Evolutionary conservation across 2,329 filamentous ascomycete genomes (phyloP), one percentile per base, ranked within the genome.

Genomic region (Bipolaris sorokiniana): DNA sequence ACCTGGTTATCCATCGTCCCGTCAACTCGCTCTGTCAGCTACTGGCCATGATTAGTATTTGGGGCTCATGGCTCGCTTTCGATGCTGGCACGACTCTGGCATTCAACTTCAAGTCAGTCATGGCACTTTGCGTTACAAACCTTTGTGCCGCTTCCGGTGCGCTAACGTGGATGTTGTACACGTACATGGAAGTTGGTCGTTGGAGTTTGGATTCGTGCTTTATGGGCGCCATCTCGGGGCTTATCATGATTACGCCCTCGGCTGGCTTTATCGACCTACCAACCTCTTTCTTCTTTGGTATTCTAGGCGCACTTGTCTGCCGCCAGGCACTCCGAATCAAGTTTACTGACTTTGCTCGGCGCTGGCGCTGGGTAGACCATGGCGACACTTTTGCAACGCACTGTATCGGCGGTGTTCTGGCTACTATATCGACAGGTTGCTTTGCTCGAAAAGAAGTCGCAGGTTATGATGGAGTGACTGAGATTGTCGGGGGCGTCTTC

Each of bases 351-450:
- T 71, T 78, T 28, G 82, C 82, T 5, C 69, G 75, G n/a, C 68
- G 74, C 2, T 78, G 76, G 70, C 72, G 78, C 33, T 85, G 81
- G 82, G 82, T 84, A 0, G 82, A 84, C 59, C 83, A 83, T 58
- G 82, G 81, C 1, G 82, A 84, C 65, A 84, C 82, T 0, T 84
- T 84, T 64, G 83, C 82, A 5, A 84, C 82, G 3, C 82, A 84
- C 57, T 84, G 82, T 61, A 71, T 84, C 10, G 82, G 82, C 16
- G 82, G 82, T 0, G 72, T 84, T 5, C 66, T 82, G 0, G 82
- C 80, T 0, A 84, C 82, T 0, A 78, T 84, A 11, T 76, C 76
- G 3, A 84, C 82, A 0, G 82, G 82, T 0, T 71, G 83, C 16
- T 83, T 84, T 66, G 82, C 81, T 2, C 73, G 75, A 40, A 82